phyloP scores from a whole-genome alignment of 306 rosid species.

The Lithocarpus polystachyus region DNA sequence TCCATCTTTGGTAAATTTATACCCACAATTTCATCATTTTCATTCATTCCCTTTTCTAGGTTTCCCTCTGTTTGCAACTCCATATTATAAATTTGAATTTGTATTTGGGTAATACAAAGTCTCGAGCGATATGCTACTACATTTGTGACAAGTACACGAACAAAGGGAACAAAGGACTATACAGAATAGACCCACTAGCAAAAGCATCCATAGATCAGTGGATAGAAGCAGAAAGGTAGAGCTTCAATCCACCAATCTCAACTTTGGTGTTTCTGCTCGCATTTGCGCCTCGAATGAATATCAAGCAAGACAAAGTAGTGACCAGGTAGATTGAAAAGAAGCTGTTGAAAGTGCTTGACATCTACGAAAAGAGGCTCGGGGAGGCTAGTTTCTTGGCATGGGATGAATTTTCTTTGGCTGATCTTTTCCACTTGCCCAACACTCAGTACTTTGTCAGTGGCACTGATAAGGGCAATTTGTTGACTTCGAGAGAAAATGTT shows the following conservation, averaged over 20 bases:
- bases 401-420: conserved; percentile 77
- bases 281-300: conserved; percentile 74
- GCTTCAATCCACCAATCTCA: conserved; percentile 67
- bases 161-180: conserved; percentile 60
- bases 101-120: conserved; percentile 37
- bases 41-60: not conserved
- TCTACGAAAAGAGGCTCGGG: conserved; percentile 56
- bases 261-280: conserved; percentile 70
- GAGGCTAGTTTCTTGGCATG: conserved; percentile 62
- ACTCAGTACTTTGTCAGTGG: conserved; percentile 40
- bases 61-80: no score
- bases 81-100: not conserved
- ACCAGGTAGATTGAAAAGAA: conserved; percentile 53
- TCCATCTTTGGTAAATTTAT: conserved; percentile 61
- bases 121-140: conserved; percentile 82
- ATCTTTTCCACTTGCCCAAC: conserved; percentile 87
- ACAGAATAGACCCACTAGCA: conserved; percentile 52
- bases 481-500: conserved; percentile 49
- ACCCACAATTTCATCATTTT: not conserved
- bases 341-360: conserved; percentile 60
- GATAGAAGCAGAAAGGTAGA: conserved; percentile 77
- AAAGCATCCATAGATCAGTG: conserved; percentile 81
- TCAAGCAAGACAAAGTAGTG: conserved; percentile 48
- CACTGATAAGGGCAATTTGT: conserved; percentile 36
- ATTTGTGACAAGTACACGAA: conserved; percentile 57